Conservation (phyloP, 352 stramenopile species). For the Globisporangium yorkense region DNA sequence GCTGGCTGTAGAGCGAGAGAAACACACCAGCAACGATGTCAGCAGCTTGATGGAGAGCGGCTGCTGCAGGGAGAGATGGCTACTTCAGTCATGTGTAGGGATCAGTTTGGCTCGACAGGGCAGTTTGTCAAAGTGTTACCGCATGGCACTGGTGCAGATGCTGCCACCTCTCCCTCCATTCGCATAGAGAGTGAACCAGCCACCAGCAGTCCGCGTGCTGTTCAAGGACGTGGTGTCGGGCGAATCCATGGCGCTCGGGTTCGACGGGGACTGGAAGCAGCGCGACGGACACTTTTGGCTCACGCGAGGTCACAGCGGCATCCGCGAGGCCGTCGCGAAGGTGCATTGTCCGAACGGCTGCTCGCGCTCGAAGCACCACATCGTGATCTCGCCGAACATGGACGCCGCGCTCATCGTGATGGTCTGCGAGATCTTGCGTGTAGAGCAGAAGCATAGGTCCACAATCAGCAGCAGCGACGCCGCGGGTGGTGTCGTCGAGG, state of each 20-base stretch:
- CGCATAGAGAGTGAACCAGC: no score
- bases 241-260: not conserved
- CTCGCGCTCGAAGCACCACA: constrained; percentile 5
- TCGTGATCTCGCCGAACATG: constrained; percentile 22
- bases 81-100: no score
- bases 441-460: not conserved
- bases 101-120: no score
- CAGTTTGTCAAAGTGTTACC: no score
- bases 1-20: no score
- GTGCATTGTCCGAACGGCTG: not conserved
- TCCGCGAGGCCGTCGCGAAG: not conserved
- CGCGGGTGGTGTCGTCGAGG: constrained; percentile 4
- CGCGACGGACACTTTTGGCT: constrained; percentile 6
- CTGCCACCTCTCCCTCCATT: no score
- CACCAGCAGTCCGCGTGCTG: not conserved
- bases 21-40: no score
- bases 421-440: not conserved
- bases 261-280: not conserved
- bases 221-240: not conserved
- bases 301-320: not conserved
- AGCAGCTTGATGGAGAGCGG: no score
- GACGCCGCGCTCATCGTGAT: constrained; percentile 19
- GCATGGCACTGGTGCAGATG: no score
- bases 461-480: constrained; percentile 1
- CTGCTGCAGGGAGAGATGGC: no score